Base-by-base conservation (phyloP, 2,329 filamentous ascomycete species). In the Arthrinium puccinioides region DNA sequence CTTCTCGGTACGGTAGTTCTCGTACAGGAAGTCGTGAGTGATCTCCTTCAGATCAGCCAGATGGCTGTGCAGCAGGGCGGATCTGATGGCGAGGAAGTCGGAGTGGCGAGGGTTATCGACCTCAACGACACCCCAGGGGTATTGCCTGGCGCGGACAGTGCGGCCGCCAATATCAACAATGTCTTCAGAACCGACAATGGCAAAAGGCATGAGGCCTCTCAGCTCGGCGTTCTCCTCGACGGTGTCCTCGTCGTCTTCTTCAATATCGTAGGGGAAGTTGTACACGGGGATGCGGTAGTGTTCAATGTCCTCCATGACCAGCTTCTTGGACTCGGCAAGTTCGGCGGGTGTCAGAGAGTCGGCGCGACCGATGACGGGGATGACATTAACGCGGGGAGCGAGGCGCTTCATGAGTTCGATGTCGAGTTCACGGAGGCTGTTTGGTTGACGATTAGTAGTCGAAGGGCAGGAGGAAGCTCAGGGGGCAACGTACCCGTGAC, bases 1-100 rank as follows among this genome's bases (percentile, higher is more conserved):
- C 75, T 97, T 97, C 85, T 98, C 92, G 59, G 92, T 98, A 87
- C 92, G 88, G 78, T 98, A 98, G 72, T 98, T 98, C 66, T 98
- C 92, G 70, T 98, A 98, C 48, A 98, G 73, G 82, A 98, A 98
- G 67, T 98, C 92, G 66, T 98, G 92, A 36, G 92, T 98, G 60
- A 98, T 98, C 67, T 98, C 92, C 81, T 98, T 98, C 56, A 98
- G 71, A 64, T 98, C 92, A 44, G 92, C 92, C 60, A 98, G 71
- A 72, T 98, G 92, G 68, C 88, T 96, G 76, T 98, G 92, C 45
- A 98, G 78, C 40, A 98, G 82, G 39, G 92, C 92, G 42, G 89
- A 96, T 61, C 92, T 84, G 59, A 98, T 95, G 48, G 92, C 92
- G 50, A 98, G 71, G 75, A 98, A 98, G 66, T 98, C 92, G 32